phyloP scores from a whole-genome alignment of 2,329 filamentous ascomycete genomes.

The Tympanopsis confertula region DNA sequence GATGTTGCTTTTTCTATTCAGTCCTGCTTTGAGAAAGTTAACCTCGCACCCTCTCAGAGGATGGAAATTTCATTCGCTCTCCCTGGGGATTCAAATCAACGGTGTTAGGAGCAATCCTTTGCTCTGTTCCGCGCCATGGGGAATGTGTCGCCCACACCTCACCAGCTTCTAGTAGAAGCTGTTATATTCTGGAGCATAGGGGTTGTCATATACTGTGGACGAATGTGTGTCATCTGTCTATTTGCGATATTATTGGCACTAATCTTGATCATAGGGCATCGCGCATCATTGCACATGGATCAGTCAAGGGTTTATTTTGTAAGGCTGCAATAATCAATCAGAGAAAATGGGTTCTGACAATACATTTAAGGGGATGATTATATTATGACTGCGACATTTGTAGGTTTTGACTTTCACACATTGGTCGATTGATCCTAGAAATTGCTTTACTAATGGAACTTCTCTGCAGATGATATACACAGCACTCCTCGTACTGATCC shows the following conservation, averaged over 20 bases:
- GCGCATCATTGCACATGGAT: conserved; percentile 14
- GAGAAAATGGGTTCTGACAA: too few relatives aligned
- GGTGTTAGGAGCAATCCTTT: too few relatives aligned
- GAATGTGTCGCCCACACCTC: conserved; percentile 14
- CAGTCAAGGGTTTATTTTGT: conserved; percentile 14
- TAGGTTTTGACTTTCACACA: not conserved
- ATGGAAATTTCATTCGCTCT: too few relatives aligned
- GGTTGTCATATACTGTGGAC: conserved; percentile 12
- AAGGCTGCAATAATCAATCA: conserved; percentile 4
- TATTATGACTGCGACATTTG: conserved; percentile 1
- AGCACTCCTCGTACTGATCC: conserved; percentile 18
- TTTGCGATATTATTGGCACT: too few relatives aligned
- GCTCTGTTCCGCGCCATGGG: conserved; percentile 16
- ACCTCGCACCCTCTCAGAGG: too few relatives aligned
- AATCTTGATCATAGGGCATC: conserved; percentile 9
- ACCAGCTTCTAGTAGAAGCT: conserved; percentile 14
- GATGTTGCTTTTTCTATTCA: too few relatives aligned
- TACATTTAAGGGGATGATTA: not conserved
- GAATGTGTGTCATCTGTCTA: conserved; percentile 15
- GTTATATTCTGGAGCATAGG: conserved; percentile 17
- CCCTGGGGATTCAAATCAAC: too few relatives aligned
- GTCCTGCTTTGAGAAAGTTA: too few relatives aligned
- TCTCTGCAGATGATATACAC: conserved; percentile 18
- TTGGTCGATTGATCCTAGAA: too few relatives aligned
- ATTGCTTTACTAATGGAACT: too few relatives aligned